phyloP scores from a whole-genome alignment of 441 rosid genomes.

The Pelargonium citronellum region DNA sequence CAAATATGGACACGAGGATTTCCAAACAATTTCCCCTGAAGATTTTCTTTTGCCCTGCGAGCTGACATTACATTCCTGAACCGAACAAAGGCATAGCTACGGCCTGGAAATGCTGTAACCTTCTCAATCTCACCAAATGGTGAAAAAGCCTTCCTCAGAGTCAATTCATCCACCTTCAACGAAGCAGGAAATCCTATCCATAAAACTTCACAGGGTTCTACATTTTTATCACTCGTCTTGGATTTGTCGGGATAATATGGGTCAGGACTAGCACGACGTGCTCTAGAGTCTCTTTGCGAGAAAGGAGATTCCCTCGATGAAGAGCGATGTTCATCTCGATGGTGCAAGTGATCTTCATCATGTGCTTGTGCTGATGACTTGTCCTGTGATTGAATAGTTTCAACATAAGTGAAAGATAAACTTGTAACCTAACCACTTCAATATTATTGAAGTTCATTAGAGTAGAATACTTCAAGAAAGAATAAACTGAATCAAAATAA shows the following conservation, averaged over 20 bases:
- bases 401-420: conserved; percentile 34
- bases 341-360: conserved; percentile 50
- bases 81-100: conserved; percentile 92
- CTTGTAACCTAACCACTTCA: conserved; percentile 21
- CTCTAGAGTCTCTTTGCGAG: conserved; percentile 60
- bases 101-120: conserved; percentile 83
- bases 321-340: conserved; percentile 55
- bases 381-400: conserved; percentile 63
- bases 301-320: conserved; percentile 57
- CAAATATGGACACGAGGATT: conserved; percentile 95
- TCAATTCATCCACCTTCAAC: conserved; percentile 69
- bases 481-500: conserved; percentile 9
- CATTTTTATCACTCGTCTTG: conserved; percentile 50
- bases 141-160: conserved; percentile 70
- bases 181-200: conserved; percentile 92
- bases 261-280: conserved; percentile 58
- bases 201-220: conserved; percentile 83
- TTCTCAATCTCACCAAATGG: conserved; percentile 87
- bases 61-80: conserved; percentile 60
- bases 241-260: conserved; percentile 43
- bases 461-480: conserved; percentile 11
- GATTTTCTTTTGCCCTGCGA: conserved; percentile 83
- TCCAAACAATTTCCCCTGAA: conserved; percentile 87
- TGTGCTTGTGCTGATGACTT: conserved; percentile 52
- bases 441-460: conserved; percentile 15